phyloP scores from a whole-genome alignment of 1,284 basidiomycete genomes.

The Boletellus deceptivus region DNA sequence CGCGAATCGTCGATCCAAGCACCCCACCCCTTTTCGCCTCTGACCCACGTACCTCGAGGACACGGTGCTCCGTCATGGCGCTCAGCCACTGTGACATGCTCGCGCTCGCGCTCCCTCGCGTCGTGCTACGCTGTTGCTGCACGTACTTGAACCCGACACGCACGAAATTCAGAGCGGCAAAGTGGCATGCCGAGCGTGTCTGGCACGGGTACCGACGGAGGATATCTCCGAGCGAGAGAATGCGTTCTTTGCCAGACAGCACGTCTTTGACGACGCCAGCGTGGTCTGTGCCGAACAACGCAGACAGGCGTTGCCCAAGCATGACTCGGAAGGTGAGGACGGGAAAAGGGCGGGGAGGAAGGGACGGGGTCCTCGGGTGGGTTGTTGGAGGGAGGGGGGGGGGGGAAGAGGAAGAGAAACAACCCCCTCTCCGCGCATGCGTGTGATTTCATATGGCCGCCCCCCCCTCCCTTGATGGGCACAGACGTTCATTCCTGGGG shows the following conservation, averaged over 20 bases:
- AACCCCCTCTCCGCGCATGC: background rate
- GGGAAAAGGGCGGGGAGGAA: background rate
- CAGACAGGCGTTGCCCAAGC: slow-evolving; percentile 10
- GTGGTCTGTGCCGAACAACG: slow-evolving; percentile 11
- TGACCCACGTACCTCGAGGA: slow-evolving; percentile 21
- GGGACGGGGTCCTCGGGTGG: too few species aligned
- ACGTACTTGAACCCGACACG: slow-evolving; percentile 38
- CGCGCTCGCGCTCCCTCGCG: slow-evolving; percentile 15
- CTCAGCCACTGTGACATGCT: slow-evolving; percentile 31
- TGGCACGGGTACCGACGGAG: slow-evolving; percentile 6
- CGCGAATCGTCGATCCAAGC: too few species aligned
- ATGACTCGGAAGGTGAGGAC: slow-evolving; percentile 9
- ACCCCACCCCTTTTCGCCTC: background rate
- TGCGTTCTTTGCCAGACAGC: slow-evolving; percentile 27
- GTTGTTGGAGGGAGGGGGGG: too few species aligned
- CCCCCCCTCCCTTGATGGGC: slow-evolving; percentile 1
- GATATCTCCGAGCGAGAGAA: slow-evolving; percentile 14
- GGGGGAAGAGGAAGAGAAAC: too few species aligned
- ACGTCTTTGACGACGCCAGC: slow-evolving; percentile 18
- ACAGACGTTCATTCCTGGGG: background rate
- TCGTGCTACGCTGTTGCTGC: slow-evolving; percentile 30
- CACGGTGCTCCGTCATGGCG: slow-evolving; percentile 9
- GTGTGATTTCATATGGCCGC: slow-evolving; percentile 17
- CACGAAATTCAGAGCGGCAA: slow-evolving; percentile 27
- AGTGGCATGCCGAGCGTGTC: slow-evolving; percentile 18